These are phyloP conservation scores for Phialemonium atrogriseum DNA, from an alignment of 2,329 filamentous ascomycete genomes.

Conservation along the genomic window DNA sequence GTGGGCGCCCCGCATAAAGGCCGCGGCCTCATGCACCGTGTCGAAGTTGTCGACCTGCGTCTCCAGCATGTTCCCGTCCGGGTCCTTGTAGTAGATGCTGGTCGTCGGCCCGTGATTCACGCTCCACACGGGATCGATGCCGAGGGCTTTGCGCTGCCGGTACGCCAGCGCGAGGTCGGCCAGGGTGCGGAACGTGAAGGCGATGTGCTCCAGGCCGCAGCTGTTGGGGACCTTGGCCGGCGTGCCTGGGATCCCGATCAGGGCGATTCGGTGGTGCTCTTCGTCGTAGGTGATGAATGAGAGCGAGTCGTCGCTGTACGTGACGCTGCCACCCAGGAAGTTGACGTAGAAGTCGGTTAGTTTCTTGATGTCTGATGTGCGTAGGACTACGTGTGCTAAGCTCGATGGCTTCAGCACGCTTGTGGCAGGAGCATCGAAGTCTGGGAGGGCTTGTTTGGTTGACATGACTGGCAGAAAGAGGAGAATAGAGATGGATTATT, in stretches of 20 bases:
- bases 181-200: conserved; percentile 29
- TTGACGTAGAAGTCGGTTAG: conserved; percentile 28
- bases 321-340: conserved; percentile 24
- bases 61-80: conserved; percentile 39
- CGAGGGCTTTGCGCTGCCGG: conserved; percentile 22
- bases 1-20: conserved; percentile 26
- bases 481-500: too few species aligned
- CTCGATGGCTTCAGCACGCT: neutral
- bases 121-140: conserved; percentile 30
- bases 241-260: conserved; percentile 19
- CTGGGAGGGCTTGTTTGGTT: too few species aligned
- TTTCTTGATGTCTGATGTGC: conserved; percentile 3
- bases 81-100: conserved; percentile 40
- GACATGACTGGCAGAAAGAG: too few species aligned
- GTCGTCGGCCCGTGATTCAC: conserved; percentile 39
- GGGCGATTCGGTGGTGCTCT: conserved; percentile 38
- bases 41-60: conserved; percentile 36
- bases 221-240: conserved; percentile 12
- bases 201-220: conserved; percentile 30
- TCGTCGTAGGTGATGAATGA: conserved; percentile 35
- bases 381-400: conserved; percentile 8
- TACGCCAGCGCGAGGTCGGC: conserved; percentile 27
- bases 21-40: conserved; percentile 23
- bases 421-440: neutral
- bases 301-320: conserved; percentile 16